These are phyloP conservation scores for Cymbopogon citratus DNA, from an alignment of 176 grass and related monocot genomes.

Conservation along the genomic window DNA sequence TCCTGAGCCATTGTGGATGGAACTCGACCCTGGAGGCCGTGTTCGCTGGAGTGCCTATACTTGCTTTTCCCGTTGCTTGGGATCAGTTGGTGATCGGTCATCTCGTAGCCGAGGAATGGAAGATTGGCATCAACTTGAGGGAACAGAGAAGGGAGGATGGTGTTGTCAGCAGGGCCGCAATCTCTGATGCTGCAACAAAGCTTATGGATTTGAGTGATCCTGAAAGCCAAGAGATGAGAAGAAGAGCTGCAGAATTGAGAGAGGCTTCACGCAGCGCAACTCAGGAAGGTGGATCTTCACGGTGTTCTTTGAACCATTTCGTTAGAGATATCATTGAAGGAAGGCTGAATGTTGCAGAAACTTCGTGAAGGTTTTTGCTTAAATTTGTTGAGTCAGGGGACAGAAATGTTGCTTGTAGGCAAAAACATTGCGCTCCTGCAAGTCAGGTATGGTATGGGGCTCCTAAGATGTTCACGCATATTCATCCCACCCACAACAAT, in stretches of 20 bases:
- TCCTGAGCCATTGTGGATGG: slow-evolving; percentile 76
- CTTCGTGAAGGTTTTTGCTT: not conserved
- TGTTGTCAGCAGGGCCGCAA: slow-evolving; percentile 20
- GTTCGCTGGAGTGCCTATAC: slow-evolving; percentile 46
- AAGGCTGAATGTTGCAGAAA: slow-evolving; percentile 18
- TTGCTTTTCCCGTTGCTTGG: slow-evolving; percentile 47
- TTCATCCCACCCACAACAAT: not conserved
- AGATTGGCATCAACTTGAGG: slow-evolving; percentile 42
- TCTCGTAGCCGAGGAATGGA: slow-evolving; percentile 59
- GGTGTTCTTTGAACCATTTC: slow-evolving; percentile 35
- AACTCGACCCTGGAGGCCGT: slow-evolving; percentile 64
- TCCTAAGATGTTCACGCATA: not conserved
- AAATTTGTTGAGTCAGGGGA: not conserved
- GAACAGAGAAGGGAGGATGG: slow-evolving; percentile 22
- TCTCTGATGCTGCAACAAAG: slow-evolving; percentile 24
- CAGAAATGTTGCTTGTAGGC: not conserved
- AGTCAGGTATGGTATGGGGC: not conserved
- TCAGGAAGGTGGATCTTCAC: slow-evolving; percentile 45
- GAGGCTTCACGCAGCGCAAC: slow-evolving; percentile 12
- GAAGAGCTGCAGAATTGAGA: slow-evolving; percentile 22
- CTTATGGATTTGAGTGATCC: slow-evolving; percentile 43
- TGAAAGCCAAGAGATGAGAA: slow-evolving; percentile 43
- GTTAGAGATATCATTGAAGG: slow-evolving; percentile 26
- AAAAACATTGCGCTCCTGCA: not conserved
- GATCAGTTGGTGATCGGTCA: slow-evolving; percentile 49